phyloP scores from a whole-genome alignment of 1,139 yeast species.

The Candida mesenterica region DNA sequence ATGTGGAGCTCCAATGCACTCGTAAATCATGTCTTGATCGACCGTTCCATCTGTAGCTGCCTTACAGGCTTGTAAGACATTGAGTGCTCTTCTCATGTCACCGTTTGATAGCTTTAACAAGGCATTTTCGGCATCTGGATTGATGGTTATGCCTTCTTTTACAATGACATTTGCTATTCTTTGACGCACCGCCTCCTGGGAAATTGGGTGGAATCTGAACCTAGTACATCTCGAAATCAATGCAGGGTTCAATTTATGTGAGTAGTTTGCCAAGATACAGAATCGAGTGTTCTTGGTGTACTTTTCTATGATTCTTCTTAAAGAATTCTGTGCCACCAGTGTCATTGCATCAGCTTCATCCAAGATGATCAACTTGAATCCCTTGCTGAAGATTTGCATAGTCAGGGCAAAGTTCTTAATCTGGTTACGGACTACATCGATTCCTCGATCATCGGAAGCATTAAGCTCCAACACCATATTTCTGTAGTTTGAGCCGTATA shows the following conservation, averaged over 20 bases:
- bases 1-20: slow-evolving; percentile 94
- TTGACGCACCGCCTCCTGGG: slow-evolving; percentile 61
- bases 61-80: slow-evolving; percentile 91
- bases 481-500: slow-evolving; percentile 81
- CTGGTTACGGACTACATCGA: slow-evolving; percentile 81
- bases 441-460: slow-evolving; percentile 85
- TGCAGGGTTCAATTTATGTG: slow-evolving; percentile 95
- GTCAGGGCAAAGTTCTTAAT: slow-evolving; percentile 86
- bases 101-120: slow-evolving; percentile 75
- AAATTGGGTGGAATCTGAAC: slow-evolving; percentile 86
- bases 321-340: slow-evolving; percentile 91
- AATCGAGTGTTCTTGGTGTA: slow-evolving; percentile 94
- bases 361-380: slow-evolving; percentile 84
- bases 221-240: slow-evolving; percentile 91
- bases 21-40: slow-evolving; percentile 69
- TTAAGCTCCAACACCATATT: slow-evolving; percentile 91
- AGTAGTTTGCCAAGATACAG: slow-evolving; percentile 93
- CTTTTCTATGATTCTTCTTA: slow-evolving; percentile 88
- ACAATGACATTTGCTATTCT: slow-evolving; percentile 69
- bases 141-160: slow-evolving; percentile 60
- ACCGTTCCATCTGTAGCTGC: slow-evolving; percentile 58
- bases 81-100: slow-evolving; percentile 94
- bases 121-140: slow-evolving; percentile 60
- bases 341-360: slow-evolving; percentile 99
- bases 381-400: slow-evolving; percentile 78